These are phyloP conservation scores for Lepidium didymum DNA, from an alignment of 345 rosid species.

Conservation along the genomic window DNA sequence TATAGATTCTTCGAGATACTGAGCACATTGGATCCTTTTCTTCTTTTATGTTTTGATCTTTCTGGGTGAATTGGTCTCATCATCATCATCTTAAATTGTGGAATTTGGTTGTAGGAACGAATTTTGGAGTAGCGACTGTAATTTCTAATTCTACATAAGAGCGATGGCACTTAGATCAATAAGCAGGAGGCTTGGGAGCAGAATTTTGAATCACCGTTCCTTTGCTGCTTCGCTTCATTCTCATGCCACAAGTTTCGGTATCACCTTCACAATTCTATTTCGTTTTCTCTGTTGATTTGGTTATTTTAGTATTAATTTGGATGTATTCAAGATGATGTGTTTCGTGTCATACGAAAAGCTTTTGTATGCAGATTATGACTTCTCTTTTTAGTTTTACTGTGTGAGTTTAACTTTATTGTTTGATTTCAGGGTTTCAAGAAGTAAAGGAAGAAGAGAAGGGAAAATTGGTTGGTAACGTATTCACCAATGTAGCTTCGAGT, in stretches of 20 bases:
- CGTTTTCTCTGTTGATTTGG: not conserved
- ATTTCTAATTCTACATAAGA: not conserved
- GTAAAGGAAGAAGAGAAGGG: slow-evolving; percentile 81
- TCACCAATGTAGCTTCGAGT: slow-evolving; percentile 80
- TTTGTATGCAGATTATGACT: not conserved
- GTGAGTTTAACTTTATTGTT: not conserved
- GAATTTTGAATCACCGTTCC: slow-evolving; percentile 20
- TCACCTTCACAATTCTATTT: not conserved
- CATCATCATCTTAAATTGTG: not conserved
- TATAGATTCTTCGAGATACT: not conserved
- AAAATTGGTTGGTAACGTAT: slow-evolving; percentile 76
- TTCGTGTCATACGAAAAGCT: not conserved
- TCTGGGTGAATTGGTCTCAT: not conserved
- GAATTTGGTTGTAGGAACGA: slow-evolving; percentile 2
- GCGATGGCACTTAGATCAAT: slow-evolving; percentile 37
- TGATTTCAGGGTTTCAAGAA: slow-evolving; percentile 77
- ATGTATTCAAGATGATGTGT: not conserved
- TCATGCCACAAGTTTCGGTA: slow-evolving; percentile 97
- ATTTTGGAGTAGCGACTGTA: not conserved
- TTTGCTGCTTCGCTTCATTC: slow-evolving; percentile 54
- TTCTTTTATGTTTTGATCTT: not conserved
- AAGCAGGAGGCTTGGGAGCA: slow-evolving; percentile 31
- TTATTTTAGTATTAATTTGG: not conserved
- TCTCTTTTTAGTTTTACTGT: not conserved
- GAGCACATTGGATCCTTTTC: not conserved